phyloP scores from a whole-genome alignment of 164 flowering plant species.

The Liriodendron chinense region DNA sequence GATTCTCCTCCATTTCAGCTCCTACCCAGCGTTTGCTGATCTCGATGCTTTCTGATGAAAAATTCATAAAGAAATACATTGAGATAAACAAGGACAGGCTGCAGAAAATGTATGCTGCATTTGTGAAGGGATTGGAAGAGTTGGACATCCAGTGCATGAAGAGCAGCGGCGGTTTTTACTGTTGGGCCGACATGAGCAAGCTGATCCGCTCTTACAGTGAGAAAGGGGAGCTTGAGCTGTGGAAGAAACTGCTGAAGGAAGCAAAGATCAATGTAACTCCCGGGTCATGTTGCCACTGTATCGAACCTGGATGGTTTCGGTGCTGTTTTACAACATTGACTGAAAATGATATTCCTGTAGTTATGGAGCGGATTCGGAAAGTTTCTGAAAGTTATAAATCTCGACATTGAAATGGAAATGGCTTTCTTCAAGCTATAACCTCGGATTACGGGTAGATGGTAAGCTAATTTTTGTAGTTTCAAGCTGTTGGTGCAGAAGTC shows the following conservation, averaged over 20 bases:
- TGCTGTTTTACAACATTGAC: constrained; percentile 66
- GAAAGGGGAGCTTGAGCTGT: constrained; percentile 95
- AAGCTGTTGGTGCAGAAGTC: neutral
- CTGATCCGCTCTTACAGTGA: constrained; percentile 74
- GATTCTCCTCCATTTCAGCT: constrained; percentile 75
- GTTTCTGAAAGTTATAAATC: constrained; percentile 55
- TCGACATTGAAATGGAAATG: constrained; percentile 33
- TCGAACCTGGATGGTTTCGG: constrained; percentile 96
- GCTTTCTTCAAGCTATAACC: constrained; percentile 2
- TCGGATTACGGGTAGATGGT: neutral
- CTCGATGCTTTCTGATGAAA: constrained; percentile 73
- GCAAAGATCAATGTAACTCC: constrained; percentile 80
- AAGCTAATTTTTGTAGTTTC: neutral
- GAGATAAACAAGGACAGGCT: constrained; percentile 48
- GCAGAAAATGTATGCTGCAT: constrained; percentile 33
- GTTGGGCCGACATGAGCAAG: constrained; percentile 95
- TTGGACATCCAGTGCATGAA: constrained; percentile 64
- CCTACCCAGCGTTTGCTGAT: constrained; percentile 65
- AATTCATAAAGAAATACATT: constrained; percentile 44
- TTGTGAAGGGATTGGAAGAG: constrained; percentile 56
- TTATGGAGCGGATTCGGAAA: constrained; percentile 70
- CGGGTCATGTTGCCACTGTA: constrained; percentile 88
- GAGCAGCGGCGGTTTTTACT: constrained; percentile 75
- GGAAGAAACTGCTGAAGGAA: constrained; percentile 74
- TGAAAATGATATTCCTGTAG: constrained; percentile 70